Percentiles rank a stretch among this genome's conserved stretches.
These are phyloP conservation scores for Torrubiella hemipterigena DNA, from an alignment of 2,329 filamentous ascomycete species.

Conservation along the genomic window DNA sequence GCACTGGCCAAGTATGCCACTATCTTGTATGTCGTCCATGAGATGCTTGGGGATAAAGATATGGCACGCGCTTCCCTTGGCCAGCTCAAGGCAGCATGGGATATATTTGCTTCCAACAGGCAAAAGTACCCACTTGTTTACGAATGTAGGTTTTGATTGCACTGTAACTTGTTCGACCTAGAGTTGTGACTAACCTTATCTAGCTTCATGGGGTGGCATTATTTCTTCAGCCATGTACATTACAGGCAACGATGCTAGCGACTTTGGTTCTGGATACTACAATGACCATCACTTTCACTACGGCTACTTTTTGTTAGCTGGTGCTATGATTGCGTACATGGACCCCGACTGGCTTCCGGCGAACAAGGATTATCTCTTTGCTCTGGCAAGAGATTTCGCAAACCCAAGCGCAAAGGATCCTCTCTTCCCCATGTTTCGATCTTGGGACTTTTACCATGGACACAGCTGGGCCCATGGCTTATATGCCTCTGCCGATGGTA, in stretches of 20 bases:
- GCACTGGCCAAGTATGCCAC: conserved; percentile 65
- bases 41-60: conserved; percentile 46
- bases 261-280: conserved; percentile 87
- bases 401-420: conserved; percentile 62
- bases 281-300: conserved; percentile 70
- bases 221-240: conserved; percentile 65
- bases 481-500: conserved; percentile 59
- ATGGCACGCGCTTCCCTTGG: conserved; percentile 45
- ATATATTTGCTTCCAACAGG: conserved; percentile 52
- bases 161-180: background rate
- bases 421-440: conserved; percentile 70
- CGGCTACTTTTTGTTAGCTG: conserved; percentile 81
- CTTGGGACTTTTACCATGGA: conserved; percentile 89
- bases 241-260: conserved; percentile 55
- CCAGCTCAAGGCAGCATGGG: conserved; percentile 55
- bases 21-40: conserved; percentile 52
- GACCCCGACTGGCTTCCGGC: conserved; percentile 61
- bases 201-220: conserved; percentile 64
- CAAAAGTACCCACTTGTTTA: conserved; percentile 57
- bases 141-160: conserved; percentile 34
- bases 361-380: conserved; percentile 74
- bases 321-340: conserved; percentile 69
- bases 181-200: conserved; percentile 8
- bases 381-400: conserved; percentile 68
- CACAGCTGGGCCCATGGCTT: conserved; percentile 87